phyloP scores from a whole-genome alignment of 768 basidiomycete species.

The Dioszegia crocea region DNA sequence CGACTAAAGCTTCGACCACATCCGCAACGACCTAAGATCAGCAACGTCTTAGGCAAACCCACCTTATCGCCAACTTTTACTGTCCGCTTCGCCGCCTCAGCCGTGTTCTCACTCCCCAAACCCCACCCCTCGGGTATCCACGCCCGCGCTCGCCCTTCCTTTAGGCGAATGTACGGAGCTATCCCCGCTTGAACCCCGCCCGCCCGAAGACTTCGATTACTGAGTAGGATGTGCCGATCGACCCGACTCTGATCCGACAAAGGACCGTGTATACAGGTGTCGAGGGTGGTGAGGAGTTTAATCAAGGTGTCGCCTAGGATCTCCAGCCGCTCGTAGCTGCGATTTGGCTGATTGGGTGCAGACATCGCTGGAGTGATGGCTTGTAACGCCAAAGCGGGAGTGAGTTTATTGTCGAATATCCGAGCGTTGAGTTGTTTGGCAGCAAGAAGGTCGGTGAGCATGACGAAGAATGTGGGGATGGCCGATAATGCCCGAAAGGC shows the following conservation, averaged over 20 bases:
- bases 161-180: conserved; percentile 17
- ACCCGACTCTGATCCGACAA: conserved; percentile 4
- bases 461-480: conserved; percentile 22
- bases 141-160: neutral
- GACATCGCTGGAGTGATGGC: conserved; percentile 19
- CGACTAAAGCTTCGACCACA: conserved; percentile 36
- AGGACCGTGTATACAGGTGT: conserved; percentile 12
- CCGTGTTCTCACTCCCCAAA: neutral
- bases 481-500: conserved; percentile 22
- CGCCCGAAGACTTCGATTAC: conserved; percentile 19
- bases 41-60: neutral
- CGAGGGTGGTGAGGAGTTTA: conserved; percentile 23
- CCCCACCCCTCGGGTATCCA: neutral
- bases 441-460: conserved; percentile 21
- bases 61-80: conserved; percentile 29
- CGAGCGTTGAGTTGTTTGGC: conserved; percentile 15
- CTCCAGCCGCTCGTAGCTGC: conserved; percentile 34
- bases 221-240: conserved; percentile 20
- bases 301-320: conserved; percentile 37
- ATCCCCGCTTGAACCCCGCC: conserved; percentile 17
- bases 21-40: conserved; percentile 32
- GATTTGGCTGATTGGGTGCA: neutral
- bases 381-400: conserved; percentile 6
- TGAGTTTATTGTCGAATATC: conserved; percentile 9
- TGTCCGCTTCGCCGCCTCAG: conserved; percentile 10